Evolutionary conservation across 148 eudicot genomes (phyloP), one percentile per base, ranked within the genome.

Genomic region (Hydrangea macrophylla): DNA sequence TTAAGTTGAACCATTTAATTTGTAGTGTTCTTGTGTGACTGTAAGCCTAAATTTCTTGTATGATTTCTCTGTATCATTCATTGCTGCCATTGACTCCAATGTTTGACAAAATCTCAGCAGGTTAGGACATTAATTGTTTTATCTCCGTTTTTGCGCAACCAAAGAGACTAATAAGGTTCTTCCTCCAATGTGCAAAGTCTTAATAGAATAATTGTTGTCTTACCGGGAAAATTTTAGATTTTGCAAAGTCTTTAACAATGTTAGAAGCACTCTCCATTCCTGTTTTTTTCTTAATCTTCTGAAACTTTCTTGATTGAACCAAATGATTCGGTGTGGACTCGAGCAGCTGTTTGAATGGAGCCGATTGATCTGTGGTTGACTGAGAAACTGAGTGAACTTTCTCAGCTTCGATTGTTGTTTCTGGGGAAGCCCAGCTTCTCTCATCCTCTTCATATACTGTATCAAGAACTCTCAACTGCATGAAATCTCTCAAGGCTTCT

Each of bases 361-460:
- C 25, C 25, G 65, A 10, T 37, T 61, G 65, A 11, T 9, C 65
- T 1, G 48, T 39, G 2, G 18, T 22, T 10, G 30, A 24, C 51
- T 33, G n/a, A 22, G 65, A 22, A 61, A 13, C 50, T 24, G 65
- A 11, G 2, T 36, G 48, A 39, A 23, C 50, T n/a, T 9, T 15
- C 39, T 37, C 31, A 39, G 51, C 7, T 61, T 61, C 51, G 2
- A 7, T 24, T 20, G 24, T 39, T 37, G 26, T 9, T 22, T 61
- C 65, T 39, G 65, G 51, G 2, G 65, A 61, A 24, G 48, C 31
- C 50, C 65, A 37, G 65, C 65, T 61, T 1, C 65, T 48, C 25
- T 61, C 65, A 24, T 61, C 65, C 31, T 35, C 65, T 39, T 61
- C 65, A 61, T 61, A 61, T 27, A 61, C 65, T 37, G 65, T 61